Evolutionary conservation across 2,329 filamentous ascomycete species (phyloP).

Genomic region (Penicillium sp.): DNA sequence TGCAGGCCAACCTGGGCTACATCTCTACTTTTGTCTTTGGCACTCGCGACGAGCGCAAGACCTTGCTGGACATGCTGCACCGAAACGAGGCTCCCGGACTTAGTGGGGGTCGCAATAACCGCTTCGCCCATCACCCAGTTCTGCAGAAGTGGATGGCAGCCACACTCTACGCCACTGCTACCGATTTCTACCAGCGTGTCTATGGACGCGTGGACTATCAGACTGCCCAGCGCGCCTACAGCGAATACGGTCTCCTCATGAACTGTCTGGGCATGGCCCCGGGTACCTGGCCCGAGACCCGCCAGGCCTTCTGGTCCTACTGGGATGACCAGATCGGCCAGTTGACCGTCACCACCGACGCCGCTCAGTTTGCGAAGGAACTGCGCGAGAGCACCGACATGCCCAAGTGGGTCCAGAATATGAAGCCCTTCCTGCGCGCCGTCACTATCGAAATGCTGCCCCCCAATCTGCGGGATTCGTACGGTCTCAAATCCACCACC

Average conservation of each 20-base stretch:
- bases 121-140: slow-evolving; percentile 25
- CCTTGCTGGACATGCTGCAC: slow-evolving; percentile 30
- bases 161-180: slow-evolving; percentile 41
- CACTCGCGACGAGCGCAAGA: slow-evolving; percentile 33
- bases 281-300: slow-evolving; percentile 35
- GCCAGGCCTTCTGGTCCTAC: slow-evolving; percentile 40
- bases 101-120: slow-evolving; percentile 25
- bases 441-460: slow-evolving; percentile 41
- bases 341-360: slow-evolving; percentile 33
- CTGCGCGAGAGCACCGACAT: slow-evolving; percentile 30
- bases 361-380: slow-evolving; percentile 35
- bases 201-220: slow-evolving; percentile 37
- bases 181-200: slow-evolving; percentile 43
- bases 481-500: slow-evolving; percentile 36
- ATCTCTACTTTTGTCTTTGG: slow-evolving; percentile 41
- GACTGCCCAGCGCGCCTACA: slow-evolving; percentile 36
- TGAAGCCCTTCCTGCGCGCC: slow-evolving; percentile 37
- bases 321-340: slow-evolving; percentile 38
- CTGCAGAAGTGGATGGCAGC: slow-evolving; percentile 40
- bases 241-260: slow-evolving; percentile 36
- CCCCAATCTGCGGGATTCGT: slow-evolving; percentile 37
- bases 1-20: slow-evolving; percentile 38
- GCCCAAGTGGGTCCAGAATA: slow-evolving; percentile 33
- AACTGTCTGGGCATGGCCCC: slow-evolving; percentile 32
- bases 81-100: slow-evolving; percentile 27